Evolutionary conservation across 2,329 filamentous ascomycete species (phyloP), one percentile per base, ranked within the genome.

Genomic region (Claviceps sp.): DNA sequence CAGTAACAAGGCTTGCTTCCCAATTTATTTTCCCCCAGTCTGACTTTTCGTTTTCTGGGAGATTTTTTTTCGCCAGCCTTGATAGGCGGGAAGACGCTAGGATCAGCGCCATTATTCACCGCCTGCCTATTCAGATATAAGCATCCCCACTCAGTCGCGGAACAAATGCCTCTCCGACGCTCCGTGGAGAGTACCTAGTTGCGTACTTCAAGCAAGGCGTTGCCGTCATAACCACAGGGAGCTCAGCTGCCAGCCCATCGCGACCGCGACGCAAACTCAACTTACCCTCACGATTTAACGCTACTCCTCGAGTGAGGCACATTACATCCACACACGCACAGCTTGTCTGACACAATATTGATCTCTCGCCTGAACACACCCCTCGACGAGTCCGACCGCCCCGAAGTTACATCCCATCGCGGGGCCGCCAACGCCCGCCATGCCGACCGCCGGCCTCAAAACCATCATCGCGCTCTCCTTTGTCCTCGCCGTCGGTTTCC

Each of bases 381-480:
- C 14, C 40, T 30, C 50, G 30, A 34, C 30, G 30, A 34, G 30
- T 34, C 30, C 30, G 30, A 34, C 30, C 30, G 30, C 9, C 30
- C 30, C 30, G 30, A 34, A 34, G 30, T 9, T 4, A 34, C 30
- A 34, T 34, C 49, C 53, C 55, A 26, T 44, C 53, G 54, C 52
- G 56, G 54, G 55, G 52, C 13, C 44, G 34, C 59, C 55, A 18
- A 34, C 30, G 30, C 11, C 64, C 72, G 75, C 62, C 57, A 81
- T 81, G 78, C 69, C 77, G 73, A 80, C 87, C 75, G 89, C 93
- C 62, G 93, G 93, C 67, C 84, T 98, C 65, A 97, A 96, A 75
- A 98, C 93, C 60, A 98, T 98, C 72, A 98, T 98, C 70, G 89
- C 88, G 58, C 87, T 98, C 61, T 97, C 93, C 67, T 98, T 98